phyloP scores from a whole-genome alignment of 2,329 filamentous ascomycete species.

The Microsporum audouinii region DNA sequence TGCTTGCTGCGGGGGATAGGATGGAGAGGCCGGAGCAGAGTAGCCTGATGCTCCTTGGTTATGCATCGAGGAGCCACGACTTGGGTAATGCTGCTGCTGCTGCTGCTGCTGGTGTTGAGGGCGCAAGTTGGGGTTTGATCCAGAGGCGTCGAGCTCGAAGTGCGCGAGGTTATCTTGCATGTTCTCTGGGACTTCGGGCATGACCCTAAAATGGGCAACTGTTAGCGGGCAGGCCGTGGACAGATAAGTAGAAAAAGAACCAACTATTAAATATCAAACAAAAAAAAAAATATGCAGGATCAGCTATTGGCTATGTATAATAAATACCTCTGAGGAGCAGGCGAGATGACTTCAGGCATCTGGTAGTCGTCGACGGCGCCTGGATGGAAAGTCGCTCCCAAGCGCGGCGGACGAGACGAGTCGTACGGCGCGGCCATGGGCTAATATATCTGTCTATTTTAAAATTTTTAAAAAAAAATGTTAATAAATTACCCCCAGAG shows the following conservation, averaged over 20 bases:
- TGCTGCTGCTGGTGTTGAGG: conserved; percentile 21
- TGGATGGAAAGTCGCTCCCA: conserved; percentile 57
- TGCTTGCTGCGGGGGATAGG: conserved; percentile 2
- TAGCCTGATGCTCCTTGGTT: conserved; percentile 15
- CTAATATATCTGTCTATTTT: not conserved
- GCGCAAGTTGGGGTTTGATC: conserved; percentile 26
- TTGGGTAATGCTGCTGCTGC: conserved; percentile 23
- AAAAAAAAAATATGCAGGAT: not conserved
- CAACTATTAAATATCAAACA: not conserved
- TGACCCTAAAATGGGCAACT: conserved; percentile 49
- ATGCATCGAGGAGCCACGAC: conserved; percentile 27
- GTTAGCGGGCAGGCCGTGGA: not conserved
- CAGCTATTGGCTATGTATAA: conserved; percentile 5
- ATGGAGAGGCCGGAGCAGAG: not conserved
- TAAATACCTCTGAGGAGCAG: conserved; percentile 56
- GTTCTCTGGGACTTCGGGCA: conserved; percentile 90
- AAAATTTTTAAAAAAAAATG: not conserved
- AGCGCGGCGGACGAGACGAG: conserved; percentile 30
- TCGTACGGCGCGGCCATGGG: conserved; percentile 28
- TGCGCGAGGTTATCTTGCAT: conserved; percentile 91
- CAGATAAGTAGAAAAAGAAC: not conserved
- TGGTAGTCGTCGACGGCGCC: conserved; percentile 58
- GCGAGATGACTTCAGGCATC: conserved; percentile 58
- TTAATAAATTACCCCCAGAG: not conserved
- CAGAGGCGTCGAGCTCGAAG: conserved; percentile 65